Conservation (phyloP, 1,284 basidiomycete genomes). For the Laetiporus sulphureus region DNA sequence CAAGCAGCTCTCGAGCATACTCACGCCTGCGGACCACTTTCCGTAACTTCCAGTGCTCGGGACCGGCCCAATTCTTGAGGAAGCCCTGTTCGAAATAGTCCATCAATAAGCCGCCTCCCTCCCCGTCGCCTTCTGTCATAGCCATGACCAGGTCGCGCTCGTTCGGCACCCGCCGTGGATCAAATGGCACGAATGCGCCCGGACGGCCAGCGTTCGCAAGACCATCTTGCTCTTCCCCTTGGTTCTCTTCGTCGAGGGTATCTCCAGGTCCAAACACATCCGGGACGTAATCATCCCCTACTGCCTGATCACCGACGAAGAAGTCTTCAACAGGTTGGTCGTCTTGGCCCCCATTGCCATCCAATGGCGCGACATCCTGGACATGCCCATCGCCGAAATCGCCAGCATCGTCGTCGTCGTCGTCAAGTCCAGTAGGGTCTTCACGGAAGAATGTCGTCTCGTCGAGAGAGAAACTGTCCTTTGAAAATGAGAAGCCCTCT, state of each 20-base stretch:
- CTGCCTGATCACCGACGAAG: conserved; percentile 68
- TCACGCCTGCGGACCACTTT: conserved; percentile 70
- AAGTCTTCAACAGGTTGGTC: conserved; percentile 63
- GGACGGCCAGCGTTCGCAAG: conserved; percentile 28
- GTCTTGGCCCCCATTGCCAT: conserved; percentile 38
- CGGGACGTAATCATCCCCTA: conserved; percentile 39
- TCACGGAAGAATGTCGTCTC: conserved; percentile 53
- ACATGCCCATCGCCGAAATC: conserved; percentile 26
- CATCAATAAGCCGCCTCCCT: conserved; percentile 57
- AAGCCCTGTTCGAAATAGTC: conserved; percentile 92
- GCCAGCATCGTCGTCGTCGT: conserved; percentile 41
- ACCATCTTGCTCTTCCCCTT: conserved; percentile 35
- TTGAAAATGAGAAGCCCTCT: conserved; percentile 73
- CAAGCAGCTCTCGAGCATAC: conserved; percentile 16
- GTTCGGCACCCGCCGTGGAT: conserved; percentile 66
- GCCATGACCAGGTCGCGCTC: conserved; percentile 80
- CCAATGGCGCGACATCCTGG: conserved; percentile 30
- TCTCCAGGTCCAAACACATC: conserved; percentile 34
- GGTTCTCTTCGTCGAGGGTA: conserved; percentile 38
- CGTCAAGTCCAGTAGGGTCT: conserved; percentile 34
- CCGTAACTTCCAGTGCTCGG: conserved; percentile 95
- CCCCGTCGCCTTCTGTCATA: conserved; percentile 65
- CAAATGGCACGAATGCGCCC: conserved; percentile 66
- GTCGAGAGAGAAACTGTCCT: conserved; percentile 54
- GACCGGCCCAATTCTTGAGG: conserved; percentile 96